These are phyloP conservation scores for Scedosporium minutisporum DNA, from an alignment of 2,329 filamentous ascomycete genomes.

Conservation along the genomic window DNA sequence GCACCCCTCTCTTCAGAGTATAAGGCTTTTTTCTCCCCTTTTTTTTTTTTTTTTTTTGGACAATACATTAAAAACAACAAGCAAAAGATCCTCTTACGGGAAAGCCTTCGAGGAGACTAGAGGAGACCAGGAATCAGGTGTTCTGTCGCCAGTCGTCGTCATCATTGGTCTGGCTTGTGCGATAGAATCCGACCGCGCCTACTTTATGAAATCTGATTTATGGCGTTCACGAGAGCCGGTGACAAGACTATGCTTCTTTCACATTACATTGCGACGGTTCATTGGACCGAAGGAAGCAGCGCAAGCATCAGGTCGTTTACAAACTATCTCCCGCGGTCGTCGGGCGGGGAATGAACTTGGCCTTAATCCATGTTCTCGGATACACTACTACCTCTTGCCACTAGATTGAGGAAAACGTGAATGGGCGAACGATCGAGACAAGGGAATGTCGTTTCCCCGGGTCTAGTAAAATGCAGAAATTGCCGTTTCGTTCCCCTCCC, in stretches of 20 bases:
- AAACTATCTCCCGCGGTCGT: no score
- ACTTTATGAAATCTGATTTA: background rate
- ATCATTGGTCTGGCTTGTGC: background rate
- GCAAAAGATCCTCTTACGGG: background rate
- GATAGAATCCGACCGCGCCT: background rate
- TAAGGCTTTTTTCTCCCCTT: background rate
- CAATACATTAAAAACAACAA: background rate
- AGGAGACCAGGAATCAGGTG: background rate
- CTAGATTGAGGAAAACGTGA: no score
- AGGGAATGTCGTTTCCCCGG: background rate
- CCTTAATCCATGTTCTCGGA: no score
- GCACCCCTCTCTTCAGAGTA: background rate
- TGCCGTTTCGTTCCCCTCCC: background rate
- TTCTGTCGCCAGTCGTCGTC: background rate
- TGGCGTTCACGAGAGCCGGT: background rate
- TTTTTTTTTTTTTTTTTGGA: background rate
- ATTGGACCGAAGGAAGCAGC: no score
- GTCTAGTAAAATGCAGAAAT: background rate
- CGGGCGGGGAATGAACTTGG: no score
- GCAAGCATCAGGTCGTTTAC: no score
- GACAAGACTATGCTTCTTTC: background rate
- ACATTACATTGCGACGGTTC: no score
- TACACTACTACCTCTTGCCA: no score
- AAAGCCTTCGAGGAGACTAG: background rate
- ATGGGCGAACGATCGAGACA: background rate